phyloP scores from a whole-genome alignment of 345 rosid species.

The Eucalyptus cladocalyx region DNA sequence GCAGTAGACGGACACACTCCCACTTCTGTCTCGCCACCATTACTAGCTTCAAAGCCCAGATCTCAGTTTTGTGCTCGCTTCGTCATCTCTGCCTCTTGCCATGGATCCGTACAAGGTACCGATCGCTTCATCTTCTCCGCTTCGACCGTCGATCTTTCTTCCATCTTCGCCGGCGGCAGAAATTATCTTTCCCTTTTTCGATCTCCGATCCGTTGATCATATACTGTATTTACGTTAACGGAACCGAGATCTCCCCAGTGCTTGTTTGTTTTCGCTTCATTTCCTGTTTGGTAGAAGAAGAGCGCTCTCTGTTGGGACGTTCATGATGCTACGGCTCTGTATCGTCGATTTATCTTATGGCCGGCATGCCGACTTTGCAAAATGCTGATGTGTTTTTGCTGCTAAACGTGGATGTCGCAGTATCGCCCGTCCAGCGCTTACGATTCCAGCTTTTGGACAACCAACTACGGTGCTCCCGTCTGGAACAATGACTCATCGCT shows the following conservation, averaged over 20 bases:
- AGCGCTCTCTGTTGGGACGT: not conserved
- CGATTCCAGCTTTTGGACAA: slow-evolving; percentile 57
- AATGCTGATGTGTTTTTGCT: not conserved
- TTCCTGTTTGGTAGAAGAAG: not conserved
- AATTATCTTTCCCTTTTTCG: not conserved
- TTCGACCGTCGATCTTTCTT: not conserved
- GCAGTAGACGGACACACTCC: not conserved
- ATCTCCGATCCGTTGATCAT: not conserved
- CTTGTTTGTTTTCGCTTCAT: not conserved
- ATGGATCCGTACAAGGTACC: slow-evolving; percentile 37
- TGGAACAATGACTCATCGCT: slow-evolving; percentile 74
- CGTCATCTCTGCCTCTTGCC: not conserved
- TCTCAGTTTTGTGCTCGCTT: not conserved
- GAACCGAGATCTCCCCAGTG: not conserved
- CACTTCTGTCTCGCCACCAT: not conserved
- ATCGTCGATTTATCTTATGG: not conserved
- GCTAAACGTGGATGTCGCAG: slow-evolving; percentile 6
- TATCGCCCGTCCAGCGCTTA: slow-evolving; percentile 59
- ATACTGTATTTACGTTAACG: not conserved
- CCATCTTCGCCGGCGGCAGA: not conserved
- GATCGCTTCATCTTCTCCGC: not conserved
- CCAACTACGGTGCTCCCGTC: slow-evolving; percentile 74
- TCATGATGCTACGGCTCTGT: not conserved
- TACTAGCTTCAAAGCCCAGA: not conserved
- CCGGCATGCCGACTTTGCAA: not conserved